Evolutionary conservation across 148 eudicot genomes (phyloP).

Genomic region (Rhododendron kiyosumense): DNA sequence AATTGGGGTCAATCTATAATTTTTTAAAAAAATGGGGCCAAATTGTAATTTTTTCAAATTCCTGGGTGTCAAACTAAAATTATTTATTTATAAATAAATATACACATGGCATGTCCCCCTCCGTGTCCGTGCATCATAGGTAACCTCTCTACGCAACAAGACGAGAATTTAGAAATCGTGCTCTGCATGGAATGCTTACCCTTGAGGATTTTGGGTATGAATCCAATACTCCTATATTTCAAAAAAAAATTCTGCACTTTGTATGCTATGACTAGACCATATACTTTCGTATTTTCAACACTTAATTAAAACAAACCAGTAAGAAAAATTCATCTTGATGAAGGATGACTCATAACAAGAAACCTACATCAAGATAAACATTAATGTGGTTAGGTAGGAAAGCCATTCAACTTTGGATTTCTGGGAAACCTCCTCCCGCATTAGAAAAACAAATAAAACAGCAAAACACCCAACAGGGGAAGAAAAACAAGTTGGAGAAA

Average conservation of each 20-base stretch:
- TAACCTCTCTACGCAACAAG: background rate
- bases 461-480: background rate
- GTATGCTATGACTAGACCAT: background rate
- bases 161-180: background rate
- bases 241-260: background rate
- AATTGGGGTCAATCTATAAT: too few species aligned
- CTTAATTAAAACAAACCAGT: background rate
- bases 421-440: background rate
- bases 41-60: too few species aligned
- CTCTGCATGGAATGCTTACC: background rate
- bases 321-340: background rate
- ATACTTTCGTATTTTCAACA: too few species aligned
- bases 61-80: too few species aligned
- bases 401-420: background rate
- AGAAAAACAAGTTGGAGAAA: background rate
- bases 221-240: background rate
- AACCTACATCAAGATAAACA: background rate
- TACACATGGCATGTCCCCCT: too few species aligned
- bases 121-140: too few species aligned
- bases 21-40: too few species aligned
- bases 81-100: too few species aligned
- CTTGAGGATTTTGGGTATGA: background rate
- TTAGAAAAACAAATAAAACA: background rate
- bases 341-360: background rate
- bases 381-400: background rate